phyloP scores from a whole-genome alignment of 306 rosid genomes.

The Clitoria ternatea region DNA sequence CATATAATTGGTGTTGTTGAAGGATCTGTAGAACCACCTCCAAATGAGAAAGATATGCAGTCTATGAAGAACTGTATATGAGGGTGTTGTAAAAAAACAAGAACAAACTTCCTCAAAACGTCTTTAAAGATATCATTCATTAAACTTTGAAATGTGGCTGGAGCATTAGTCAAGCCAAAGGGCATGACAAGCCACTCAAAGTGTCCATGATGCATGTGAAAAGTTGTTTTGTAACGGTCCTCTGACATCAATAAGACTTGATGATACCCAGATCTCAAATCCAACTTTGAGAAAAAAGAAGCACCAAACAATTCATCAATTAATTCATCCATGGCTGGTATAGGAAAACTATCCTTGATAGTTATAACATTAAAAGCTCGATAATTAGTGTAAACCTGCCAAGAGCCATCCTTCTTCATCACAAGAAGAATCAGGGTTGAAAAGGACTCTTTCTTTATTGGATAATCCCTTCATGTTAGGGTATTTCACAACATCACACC shows the following conservation, averaged over 20 bases:
- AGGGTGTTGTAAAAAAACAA: background rate
- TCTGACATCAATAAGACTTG: background rate
- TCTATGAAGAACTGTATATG: background rate
- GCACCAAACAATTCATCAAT: background rate
- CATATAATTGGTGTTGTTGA: background rate
- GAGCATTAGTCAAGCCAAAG: background rate
- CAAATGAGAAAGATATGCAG: background rate
- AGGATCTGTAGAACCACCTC: background rate
- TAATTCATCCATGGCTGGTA: background rate
- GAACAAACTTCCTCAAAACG: background rate
- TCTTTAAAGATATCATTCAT: background rate
- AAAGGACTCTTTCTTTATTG: background rate
- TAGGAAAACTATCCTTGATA: background rate
- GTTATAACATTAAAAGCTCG: background rate
- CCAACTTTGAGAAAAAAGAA: background rate
- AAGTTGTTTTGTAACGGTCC: background rate
- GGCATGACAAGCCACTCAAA: background rate
- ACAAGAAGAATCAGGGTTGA: background rate
- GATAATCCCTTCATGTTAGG: background rate
- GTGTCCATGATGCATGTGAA: background rate
- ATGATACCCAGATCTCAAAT: background rate
- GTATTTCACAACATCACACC: too few relatives aligned
- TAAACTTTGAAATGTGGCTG: background rate
- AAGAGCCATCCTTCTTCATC: background rate
- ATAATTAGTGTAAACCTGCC: background rate